Conservation (phyloP, 345 rosid species). For the Firmiana major region DNA sequence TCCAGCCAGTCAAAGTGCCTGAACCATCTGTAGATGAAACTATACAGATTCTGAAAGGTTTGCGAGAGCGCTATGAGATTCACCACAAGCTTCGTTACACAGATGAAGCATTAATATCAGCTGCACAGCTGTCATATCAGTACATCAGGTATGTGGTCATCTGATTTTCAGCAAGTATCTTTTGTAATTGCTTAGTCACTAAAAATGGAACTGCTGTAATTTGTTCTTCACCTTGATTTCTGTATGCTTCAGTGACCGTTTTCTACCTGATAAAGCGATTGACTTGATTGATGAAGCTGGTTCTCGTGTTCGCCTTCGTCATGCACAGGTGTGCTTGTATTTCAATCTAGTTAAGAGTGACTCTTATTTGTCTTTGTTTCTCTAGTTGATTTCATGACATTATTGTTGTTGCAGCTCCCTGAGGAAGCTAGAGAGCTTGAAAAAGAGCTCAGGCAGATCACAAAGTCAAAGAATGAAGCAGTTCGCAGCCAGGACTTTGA, state of each 20-base stretch:
- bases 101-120: conserved; percentile 80
- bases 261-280: conserved; percentile 97
- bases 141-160: conserved; percentile 67
- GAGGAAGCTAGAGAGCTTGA: conserved; percentile 98
- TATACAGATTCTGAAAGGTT: conserved; percentile 84
- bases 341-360: neutral
- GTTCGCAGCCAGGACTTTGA: conserved; percentile 94
- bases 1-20: conserved; percentile 99
- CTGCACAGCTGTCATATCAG: conserved; percentile 92
- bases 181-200: neutral
- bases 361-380: neutral
- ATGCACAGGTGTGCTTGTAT: conserved; percentile 66
- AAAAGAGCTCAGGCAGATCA: conserved; percentile 87
- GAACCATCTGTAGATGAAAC: conserved; percentile 96
- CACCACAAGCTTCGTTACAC: conserved; percentile 98
- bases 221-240: neutral
- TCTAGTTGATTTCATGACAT: conserved; percentile 16
- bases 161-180: neutral
- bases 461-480: conserved; percentile 95
- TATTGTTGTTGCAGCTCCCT: conserved; percentile 57
- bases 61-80: conserved; percentile 94
- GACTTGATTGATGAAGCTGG: conserved; percentile 99
- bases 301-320: conserved; percentile 94
- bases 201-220: neutral
- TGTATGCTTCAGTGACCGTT: conserved; percentile 67